Conservation (phyloP, 1,139 yeast species). For the Arxiozyma telluris region DNA sequence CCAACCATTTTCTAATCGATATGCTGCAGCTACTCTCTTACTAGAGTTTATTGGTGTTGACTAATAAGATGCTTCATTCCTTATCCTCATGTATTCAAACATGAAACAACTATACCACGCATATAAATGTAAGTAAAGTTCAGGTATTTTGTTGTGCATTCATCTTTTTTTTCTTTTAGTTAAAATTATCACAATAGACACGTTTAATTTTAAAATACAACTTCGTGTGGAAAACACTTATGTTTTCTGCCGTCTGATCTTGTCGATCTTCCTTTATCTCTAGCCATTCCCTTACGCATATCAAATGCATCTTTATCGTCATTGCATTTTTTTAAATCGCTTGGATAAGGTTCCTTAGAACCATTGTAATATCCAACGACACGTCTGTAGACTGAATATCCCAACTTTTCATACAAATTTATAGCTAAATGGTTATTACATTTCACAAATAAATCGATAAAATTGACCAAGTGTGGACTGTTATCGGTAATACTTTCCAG, state of each 20-base stretch:
- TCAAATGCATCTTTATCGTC: conserved; percentile 85
- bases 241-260: conserved; percentile 50
- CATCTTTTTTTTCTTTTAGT: neutral
- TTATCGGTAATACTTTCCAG: conserved; percentile 65
- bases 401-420: conserved; percentile 73
- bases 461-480: conserved; percentile 64
- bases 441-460: conserved; percentile 84
- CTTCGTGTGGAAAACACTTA: conserved; percentile 55
- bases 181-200: neutral
- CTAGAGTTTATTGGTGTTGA: too few species aligned
- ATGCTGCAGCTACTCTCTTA: too few species aligned
- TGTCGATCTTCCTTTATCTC: conserved; percentile 40
- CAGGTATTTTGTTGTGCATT: neutral
- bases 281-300: conserved; percentile 49
- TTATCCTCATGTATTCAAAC: too few species aligned
- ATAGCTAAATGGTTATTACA: conserved; percentile 76
- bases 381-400: conserved; percentile 75
- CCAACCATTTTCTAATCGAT: too few species aligned
- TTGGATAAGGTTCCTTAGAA: conserved; percentile 30
- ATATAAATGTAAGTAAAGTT: too few species aligned
- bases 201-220: conserved; percentile 22
- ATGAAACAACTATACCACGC: too few species aligned
- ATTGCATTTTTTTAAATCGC: conserved; percentile 38
- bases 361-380: conserved; percentile 79
- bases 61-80: too few species aligned